Percentiles rank a stretch among this genome's conserved stretches.
phyloP scores from a whole-genome alignment of 176 grass and related monocot genomes.

The Eragrostis nindensis region DNA sequence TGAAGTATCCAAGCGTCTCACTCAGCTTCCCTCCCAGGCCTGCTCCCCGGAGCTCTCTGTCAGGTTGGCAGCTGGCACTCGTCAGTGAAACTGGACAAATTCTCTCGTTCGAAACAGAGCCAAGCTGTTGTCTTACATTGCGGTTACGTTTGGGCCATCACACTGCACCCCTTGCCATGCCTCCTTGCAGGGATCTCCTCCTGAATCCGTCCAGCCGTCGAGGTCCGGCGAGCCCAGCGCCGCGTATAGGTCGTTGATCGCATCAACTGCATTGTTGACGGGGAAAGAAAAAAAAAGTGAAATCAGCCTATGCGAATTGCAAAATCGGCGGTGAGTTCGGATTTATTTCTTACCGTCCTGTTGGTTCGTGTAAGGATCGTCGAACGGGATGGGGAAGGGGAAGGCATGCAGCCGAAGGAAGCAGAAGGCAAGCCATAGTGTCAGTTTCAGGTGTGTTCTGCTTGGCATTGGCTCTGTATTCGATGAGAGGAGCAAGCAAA shows the following conservation, averaged over 20 bases:
- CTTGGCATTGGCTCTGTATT: conserved; percentile 3
- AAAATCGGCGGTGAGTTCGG: background rate
- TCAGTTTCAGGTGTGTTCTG: background rate
- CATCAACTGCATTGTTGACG: conserved; percentile 55
- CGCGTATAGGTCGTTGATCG: conserved; percentile 59
- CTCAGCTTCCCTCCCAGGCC: conserved; percentile 57
- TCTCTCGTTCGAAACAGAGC: background rate
- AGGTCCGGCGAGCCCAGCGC: conserved; percentile 56
- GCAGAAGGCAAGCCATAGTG: conserved; percentile 33
- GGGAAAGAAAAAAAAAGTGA: no score
- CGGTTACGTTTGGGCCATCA: conserved; percentile 49
- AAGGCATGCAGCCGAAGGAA: conserved; percentile 33
- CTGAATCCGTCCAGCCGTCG: conserved; percentile 47
- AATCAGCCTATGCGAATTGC: background rate
- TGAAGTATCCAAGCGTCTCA: conserved; percentile 50
- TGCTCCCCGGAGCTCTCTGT: conserved; percentile 56
- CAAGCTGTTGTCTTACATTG: conserved; percentile 37
- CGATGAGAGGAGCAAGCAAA: background rate
- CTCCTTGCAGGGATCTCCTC: conserved; percentile 66
- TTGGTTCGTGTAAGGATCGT: conserved; percentile 27
- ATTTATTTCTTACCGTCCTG: conserved; percentile 16
- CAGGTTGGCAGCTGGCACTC: background rate
- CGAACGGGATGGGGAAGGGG: conserved; percentile 43
- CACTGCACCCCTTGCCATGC: conserved; percentile 67
- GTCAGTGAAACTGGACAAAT: background rate